phyloP scores from a whole-genome alignment of 257 asterid genomes.

The Nicotiana knightiana region DNA sequence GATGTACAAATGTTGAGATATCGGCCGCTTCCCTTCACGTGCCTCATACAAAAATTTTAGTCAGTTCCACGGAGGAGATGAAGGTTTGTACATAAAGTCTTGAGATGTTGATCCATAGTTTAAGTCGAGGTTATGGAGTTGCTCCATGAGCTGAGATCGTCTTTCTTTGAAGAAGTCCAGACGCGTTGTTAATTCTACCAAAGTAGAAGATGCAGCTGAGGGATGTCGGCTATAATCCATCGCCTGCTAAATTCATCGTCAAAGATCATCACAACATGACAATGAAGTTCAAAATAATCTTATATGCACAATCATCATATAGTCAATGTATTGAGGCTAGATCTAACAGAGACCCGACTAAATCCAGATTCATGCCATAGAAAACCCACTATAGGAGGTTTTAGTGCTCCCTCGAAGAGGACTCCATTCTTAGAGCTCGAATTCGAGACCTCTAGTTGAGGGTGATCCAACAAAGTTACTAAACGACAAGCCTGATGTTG shows the following conservation, averaged over 20 bases:
- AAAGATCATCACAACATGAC: background rate
- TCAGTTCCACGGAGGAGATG: constrained; percentile 90
- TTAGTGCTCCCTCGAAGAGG: too few relatives aligned
- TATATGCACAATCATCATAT: background rate
- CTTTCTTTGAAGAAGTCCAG: constrained; percentile 93
- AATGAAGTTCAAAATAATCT: background rate
- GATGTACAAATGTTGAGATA: constrained; percentile 33
- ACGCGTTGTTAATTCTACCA: constrained; percentile 84
- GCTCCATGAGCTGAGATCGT: constrained; percentile 97
- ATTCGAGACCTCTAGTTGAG: too few relatives aligned
- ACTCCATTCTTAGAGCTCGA: too few relatives aligned
- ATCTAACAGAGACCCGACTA: too few relatives aligned
- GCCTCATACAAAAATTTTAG: constrained; percentile 11
- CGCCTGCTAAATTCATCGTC: constrained; percentile 27
- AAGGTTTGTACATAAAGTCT: constrained; percentile 55
- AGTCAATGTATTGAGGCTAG: background rate
- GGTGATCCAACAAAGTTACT: too few relatives aligned
- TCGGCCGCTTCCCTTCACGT: background rate
- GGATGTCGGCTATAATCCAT: constrained; percentile 54
- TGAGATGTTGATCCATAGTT: constrained; percentile 59
- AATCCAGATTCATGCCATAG: too few relatives aligned
- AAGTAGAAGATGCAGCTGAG: constrained; percentile 58
- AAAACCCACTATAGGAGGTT: too few relatives aligned
- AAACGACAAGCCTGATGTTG: background rate
- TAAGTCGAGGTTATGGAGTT: constrained; percentile 75